phyloP scores from a whole-genome alignment of 805 yeast species.

The Candida saitoana region DNA sequence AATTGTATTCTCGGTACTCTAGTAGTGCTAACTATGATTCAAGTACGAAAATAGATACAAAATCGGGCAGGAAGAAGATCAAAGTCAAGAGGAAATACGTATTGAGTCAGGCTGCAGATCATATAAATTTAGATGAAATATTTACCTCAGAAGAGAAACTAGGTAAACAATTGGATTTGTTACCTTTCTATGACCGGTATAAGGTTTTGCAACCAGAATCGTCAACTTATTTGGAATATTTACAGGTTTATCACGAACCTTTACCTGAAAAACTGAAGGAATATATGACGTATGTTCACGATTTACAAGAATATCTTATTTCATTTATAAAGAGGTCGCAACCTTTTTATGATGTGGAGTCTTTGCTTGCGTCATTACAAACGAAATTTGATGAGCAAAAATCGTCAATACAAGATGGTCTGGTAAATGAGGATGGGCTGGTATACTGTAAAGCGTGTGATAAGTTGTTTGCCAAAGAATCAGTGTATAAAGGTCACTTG shows the following conservation, averaged over 20 bases:
- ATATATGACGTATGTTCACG: conserved; percentile 44
- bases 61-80: conserved; percentile 14
- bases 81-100: conserved; percentile 33
- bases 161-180: conserved; percentile 63
- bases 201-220: conserved; percentile 26
- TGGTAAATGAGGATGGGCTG: conserved; percentile 20
- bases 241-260: conserved; percentile 43
- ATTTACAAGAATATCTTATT: conserved; percentile 48
- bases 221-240: conserved; percentile 45
- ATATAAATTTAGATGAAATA: conserved; percentile 43
- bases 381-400: conserved; percentile 5
- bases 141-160: conserved; percentile 60
- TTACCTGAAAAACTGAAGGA: conserved; percentile 16
- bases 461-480: conserved; percentile 54
- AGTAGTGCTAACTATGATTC: conserved; percentile 8
- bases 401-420: conserved; percentile 8
- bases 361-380: conserved; percentile 9
- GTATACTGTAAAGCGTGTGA: conserved; percentile 63
- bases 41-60: conserved; percentile 8
- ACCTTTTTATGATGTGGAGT: conserved; percentile 45
- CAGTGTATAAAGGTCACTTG: conserved; percentile 69
- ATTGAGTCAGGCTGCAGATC: conserved; percentile 48
- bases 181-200: conserved; percentile 49
- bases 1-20: conserved; percentile 22
- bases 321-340: conserved; percentile 44